A percentile compares a stretch with the other conserved stretches of the same genome.
Evolutionary conservation across 768 basidiomycete genomes (phyloP).

Genomic region (Suillus alpinus): DNA sequence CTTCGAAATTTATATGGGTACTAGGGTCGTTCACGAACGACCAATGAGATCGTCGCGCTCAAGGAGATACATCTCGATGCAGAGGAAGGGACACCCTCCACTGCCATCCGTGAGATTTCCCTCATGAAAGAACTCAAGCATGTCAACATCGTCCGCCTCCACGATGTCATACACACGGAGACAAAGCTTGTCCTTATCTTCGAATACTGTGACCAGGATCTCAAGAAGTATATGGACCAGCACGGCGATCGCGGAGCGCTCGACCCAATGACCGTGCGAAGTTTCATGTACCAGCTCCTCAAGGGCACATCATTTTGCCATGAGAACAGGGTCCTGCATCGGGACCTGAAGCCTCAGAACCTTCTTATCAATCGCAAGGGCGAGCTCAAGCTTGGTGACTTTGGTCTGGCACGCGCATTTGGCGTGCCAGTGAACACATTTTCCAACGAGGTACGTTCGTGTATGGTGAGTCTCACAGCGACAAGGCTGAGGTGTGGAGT

Average conservation of each 20-base stretch:
- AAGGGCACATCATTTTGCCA: slow-evolving; percentile 98
- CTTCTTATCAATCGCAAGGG: slow-evolving; percentile 96
- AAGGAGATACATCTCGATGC: slow-evolving; percentile 99
- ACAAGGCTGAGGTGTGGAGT: slow-evolving; percentile 7
- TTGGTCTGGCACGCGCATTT: slow-evolving; percentile 95
- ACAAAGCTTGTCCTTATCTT: slow-evolving; percentile 97
- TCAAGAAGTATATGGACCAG: slow-evolving; percentile 99
- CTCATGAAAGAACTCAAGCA: slow-evolving; percentile 99
- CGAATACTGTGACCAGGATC: slow-evolving; percentile 96
- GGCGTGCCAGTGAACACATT: slow-evolving; percentile 99
- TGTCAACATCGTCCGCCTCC: slow-evolving; percentile 95
- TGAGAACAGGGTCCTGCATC: slow-evolving; percentile 95
- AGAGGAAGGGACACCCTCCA: slow-evolving; percentile 98
- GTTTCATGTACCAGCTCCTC: slow-evolving; percentile 97
- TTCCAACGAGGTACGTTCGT: slow-evolving; percentile 76
- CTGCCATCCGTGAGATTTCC: slow-evolving; percentile 98
- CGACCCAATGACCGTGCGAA: slow-evolving; percentile 82
- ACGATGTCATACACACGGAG: slow-evolving; percentile 99
- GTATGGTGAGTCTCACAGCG: neutral
- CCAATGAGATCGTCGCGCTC: slow-evolving; percentile 97
- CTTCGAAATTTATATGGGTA: slow-evolving; percentile 4
- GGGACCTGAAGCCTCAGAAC: slow-evolving; percentile 98
- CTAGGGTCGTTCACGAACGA: slow-evolving; percentile 91
- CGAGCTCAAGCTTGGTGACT: slow-evolving; percentile 96
- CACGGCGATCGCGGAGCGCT: slow-evolving; percentile 95